Evolutionary conservation across 225 moss, liverwort and hornwort species (phyloP).

Genomic region (Pleurozium schreberi): DNA sequence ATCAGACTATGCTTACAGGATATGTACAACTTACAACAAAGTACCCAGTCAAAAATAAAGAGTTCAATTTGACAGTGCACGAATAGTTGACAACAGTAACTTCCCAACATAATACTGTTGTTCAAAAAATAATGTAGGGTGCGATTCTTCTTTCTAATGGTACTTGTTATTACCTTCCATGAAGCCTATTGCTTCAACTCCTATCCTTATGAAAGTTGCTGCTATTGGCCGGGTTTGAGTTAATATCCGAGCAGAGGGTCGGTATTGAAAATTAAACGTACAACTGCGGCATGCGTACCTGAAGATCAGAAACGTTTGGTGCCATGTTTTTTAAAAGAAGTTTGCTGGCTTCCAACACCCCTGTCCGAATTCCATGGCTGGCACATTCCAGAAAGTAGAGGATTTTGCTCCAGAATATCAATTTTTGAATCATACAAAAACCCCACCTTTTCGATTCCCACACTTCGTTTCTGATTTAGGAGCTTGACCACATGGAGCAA

Average conservation of each 20-base stretch:
- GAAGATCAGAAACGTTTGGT: conserved; percentile 37
- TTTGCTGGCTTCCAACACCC: conserved; percentile 42
- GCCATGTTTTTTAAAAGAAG: conserved; percentile 31
- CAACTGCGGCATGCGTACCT: conserved; percentile 2
- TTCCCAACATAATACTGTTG: neutral
- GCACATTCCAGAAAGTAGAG: neutral
- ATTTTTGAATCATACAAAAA: neutral
- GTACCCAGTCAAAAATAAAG: neutral
- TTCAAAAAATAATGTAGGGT: neutral
- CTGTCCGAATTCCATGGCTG: conserved; percentile 49
- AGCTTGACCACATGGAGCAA: neutral
- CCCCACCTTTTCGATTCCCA: neutral
- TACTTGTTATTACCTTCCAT: neutral
- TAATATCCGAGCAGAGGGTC: neutral
- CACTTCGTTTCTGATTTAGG: neutral
- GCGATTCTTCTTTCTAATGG: neutral
- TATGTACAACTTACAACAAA: neutral
- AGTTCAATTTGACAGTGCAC: neutral
- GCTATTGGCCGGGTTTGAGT: neutral
- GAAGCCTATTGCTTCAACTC: neutral
- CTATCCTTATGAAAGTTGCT: neutral
- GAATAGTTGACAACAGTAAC: neutral
- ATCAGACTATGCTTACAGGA: neutral
- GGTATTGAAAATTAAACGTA: neutral
- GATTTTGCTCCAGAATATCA: neutral